phyloP scores from a whole-genome alignment of 2,329 filamentous ascomycete genomes.

The Arthrobotrys musiformis region DNA sequence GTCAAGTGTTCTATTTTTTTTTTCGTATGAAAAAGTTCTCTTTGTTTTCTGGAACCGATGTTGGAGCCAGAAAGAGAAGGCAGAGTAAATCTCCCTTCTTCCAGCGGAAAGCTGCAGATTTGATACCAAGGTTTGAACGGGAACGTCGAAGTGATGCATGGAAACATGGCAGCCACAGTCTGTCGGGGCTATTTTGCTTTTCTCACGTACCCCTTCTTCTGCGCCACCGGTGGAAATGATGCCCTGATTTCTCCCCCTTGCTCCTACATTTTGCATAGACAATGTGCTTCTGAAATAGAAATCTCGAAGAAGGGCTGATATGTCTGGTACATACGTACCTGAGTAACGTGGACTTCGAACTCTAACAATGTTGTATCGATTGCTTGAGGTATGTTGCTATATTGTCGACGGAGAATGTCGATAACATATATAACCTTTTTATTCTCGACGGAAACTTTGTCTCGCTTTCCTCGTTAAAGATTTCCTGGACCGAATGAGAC shows the following conservation, averaged over 20 bases:
- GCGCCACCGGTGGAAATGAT: conserved; percentile 43
- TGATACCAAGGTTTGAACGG: conserved; percentile 23
- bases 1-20: no score
- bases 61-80: background rate
- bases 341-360: no score
- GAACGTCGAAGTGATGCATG: conserved; percentile 6
- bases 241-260: background rate
- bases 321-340: no score
- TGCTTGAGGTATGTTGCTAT: no score
- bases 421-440: conserved; percentile 16
- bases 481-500: background rate
- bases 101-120: background rate
- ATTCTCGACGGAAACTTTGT: background rate
- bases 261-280: conserved; percentile 28
- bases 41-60: conserved; percentile 21
- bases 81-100: conserved; percentile 6
- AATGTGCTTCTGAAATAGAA: background rate
- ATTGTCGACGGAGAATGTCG: background rate
- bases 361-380: no score
- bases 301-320: background rate
- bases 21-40: conserved; percentile 9
- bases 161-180: background rate
- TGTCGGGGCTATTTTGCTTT: conserved; percentile 5
- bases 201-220: no score
- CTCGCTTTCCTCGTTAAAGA: conserved; percentile 19